phyloP scores from a whole-genome alignment of 2,329 filamentous ascomycete genomes.

The Chalara sp. region DNA sequence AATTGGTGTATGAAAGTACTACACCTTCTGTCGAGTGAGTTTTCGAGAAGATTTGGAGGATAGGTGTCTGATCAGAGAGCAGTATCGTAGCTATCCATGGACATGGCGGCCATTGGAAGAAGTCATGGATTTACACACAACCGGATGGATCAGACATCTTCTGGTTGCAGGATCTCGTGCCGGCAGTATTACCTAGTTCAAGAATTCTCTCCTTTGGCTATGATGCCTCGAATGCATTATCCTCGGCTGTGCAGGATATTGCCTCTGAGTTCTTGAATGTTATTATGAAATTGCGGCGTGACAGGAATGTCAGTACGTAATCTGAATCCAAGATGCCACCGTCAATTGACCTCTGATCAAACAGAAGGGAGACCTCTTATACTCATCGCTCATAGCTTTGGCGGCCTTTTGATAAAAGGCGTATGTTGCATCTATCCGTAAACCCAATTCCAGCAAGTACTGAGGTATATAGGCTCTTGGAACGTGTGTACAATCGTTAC shows the following conservation, averaged over 20 bases:
- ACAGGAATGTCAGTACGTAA: neutral
- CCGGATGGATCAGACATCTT: neutral
- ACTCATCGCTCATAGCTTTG: slow-evolving; percentile 6
- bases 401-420: slow-evolving; percentile 3
- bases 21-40: too few species aligned
- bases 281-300: neutral
- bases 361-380: slow-evolving; percentile 2
- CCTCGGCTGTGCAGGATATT: neutral
- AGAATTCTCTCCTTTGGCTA: slow-evolving; percentile 1
- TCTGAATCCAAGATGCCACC: neutral
- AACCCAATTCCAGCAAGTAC: neutral
- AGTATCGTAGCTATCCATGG: slow-evolving; percentile 6
- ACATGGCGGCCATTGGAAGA: slow-evolving; percentile 1
- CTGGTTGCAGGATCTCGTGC: slow-evolving; percentile 3
- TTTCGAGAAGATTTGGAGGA: too few species aligned
- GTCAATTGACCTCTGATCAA: neutral
- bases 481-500: too few species aligned
- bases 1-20: too few species aligned
- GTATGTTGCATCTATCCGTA: neutral
- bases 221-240: neutral
- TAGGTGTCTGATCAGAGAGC: too few species aligned
- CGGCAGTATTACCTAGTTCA: neutral
- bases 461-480: too few species aligned
- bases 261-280: neutral
- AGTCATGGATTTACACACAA: slow-evolving; percentile 1